These are phyloP conservation scores for Begonia masoniana DNA, from an alignment of 306 rosid genomes.

Conservation along the genomic window DNA sequence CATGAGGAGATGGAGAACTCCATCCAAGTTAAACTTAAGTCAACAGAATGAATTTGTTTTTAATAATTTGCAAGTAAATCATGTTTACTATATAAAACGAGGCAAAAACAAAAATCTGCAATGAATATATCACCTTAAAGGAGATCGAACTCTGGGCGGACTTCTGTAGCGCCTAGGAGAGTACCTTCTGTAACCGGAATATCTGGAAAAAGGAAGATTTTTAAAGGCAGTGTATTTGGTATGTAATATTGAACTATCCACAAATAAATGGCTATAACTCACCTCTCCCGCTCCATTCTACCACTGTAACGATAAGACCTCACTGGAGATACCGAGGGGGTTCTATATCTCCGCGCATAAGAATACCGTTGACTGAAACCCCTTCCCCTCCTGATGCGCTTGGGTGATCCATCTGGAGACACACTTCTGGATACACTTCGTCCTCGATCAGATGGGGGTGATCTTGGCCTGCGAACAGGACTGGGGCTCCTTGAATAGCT, in stretches of 20 bases:
- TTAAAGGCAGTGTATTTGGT: neutral
- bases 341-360: constrained; percentile 84
- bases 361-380: constrained; percentile 94
- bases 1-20: no score
- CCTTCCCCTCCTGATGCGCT: constrained; percentile 88
- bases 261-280: neutral
- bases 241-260: neutral
- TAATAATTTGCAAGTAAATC: no score
- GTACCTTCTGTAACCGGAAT: constrained; percentile 63
- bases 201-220: constrained; percentile 27
- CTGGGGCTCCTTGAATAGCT: constrained; percentile 83
- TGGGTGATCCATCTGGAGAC: constrained; percentile 80
- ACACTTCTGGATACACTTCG: constrained; percentile 76
- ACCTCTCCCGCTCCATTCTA: constrained; percentile 84
- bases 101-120: no score
- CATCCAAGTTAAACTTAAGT: no score
- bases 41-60: no score
- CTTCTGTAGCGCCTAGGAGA: constrained; percentile 92
- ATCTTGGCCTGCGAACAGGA: constrained; percentile 55
- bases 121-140: constrained; percentile 39
- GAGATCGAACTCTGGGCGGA: constrained; percentile 78
- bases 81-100: no score
- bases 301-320: constrained; percentile 82
- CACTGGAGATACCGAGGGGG: constrained; percentile 84
- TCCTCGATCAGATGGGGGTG: constrained; percentile 45